Evolutionary conservation across 305 asterid species (phyloP), one percentile per base, ranked within the genome.

Genomic region (Plantago lanceolata): DNA sequence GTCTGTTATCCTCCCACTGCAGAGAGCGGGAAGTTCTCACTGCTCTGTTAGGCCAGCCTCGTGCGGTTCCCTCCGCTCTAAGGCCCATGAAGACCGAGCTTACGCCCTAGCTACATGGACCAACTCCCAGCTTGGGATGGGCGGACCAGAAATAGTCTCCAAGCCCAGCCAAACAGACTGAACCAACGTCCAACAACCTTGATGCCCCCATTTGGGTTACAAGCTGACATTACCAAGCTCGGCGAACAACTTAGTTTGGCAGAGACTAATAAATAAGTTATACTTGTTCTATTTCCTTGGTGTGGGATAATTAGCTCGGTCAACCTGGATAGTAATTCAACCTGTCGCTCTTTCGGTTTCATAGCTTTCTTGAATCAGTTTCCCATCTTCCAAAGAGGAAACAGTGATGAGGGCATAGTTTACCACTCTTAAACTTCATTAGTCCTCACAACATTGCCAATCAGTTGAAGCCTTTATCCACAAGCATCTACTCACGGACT

Each of bases 401-500:
- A 21, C 33, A 52, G 15, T 52, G 33, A 9, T 18, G 57, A 52
- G 57, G 57, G 31, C 33, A 17, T n/a, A 50, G 12, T 31, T n/a
- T n/a, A n/a, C n/a, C n/a, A n/a, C n/a, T n/a, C n/a, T n/a, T 52
- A 52, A 13, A 52, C 19, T 51, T 51, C 15, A 52, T 52, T 15
- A 31, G 15, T 31, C 31, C 31, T 19, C 20, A 52, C 57, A 52
- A 21, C n/a, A 49, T 6, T 7, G 55, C 20, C 28, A 24, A 24
- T 24, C 28, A 20, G 57, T 21, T 52, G 28, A 52, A 52, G 20
- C 19, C 33, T 52, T 52, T 52, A 52, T 52, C 57, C 57, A 18
- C 14, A 52, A 31, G 57, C 20, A 52, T 19, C 24, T 18, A 49
- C 20, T 19, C 12, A 18, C 3, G 12, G 33, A 19, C 21, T 21